A percentile compares a stretch with the other conserved stretches of the same genome.
These are phyloP conservation scores for Urtica urens DNA, from an alignment of 306 rosid genomes.

Conservation along the genomic window DNA sequence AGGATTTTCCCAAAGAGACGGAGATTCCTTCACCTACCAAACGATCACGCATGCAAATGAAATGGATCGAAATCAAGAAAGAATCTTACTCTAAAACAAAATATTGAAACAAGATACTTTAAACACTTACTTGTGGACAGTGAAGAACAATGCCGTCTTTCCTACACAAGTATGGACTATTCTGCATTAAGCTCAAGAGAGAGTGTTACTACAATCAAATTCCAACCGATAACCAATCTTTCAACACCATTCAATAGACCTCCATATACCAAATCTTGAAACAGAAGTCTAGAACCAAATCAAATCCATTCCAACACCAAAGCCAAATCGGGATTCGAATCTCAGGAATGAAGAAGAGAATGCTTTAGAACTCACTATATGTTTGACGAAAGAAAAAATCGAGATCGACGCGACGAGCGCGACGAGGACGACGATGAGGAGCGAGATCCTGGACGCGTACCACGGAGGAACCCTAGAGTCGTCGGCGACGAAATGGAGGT, in stretches of 20 bases:
- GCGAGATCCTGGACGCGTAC: slow-evolving; percentile 68
- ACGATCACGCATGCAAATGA: background rate
- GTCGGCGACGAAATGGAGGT: slow-evolving; percentile 42
- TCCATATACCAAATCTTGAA: background rate
- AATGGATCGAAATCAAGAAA: background rate
- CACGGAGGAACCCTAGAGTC: slow-evolving; percentile 68
- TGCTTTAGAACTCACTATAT: slow-evolving; percentile 38
- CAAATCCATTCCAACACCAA: background rate
- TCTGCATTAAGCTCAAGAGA: slow-evolving; percentile 37
- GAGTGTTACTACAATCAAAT: background rate
- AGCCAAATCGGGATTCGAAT: background rate
- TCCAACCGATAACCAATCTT: background rate
- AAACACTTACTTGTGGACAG: slow-evolving; percentile 74
- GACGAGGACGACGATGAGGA: slow-evolving; percentile 28
- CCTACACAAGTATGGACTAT: slow-evolving; percentile 77
- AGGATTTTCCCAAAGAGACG: slow-evolving; percentile 98
- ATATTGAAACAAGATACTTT: too few species aligned
- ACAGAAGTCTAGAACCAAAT: background rate
- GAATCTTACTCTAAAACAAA: slow-evolving; percentile 7
- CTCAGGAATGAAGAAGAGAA: slow-evolving; percentile 1
- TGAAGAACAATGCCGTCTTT: slow-evolving; percentile 90
- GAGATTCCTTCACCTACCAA: slow-evolving; percentile 72
- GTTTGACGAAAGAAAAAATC: slow-evolving; percentile 41
- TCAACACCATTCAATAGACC: background rate
- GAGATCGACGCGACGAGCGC: slow-evolving; percentile 36